Conservation (phyloP, 306 rosid genomes). For the Pyrus bretschneideri region DNA sequence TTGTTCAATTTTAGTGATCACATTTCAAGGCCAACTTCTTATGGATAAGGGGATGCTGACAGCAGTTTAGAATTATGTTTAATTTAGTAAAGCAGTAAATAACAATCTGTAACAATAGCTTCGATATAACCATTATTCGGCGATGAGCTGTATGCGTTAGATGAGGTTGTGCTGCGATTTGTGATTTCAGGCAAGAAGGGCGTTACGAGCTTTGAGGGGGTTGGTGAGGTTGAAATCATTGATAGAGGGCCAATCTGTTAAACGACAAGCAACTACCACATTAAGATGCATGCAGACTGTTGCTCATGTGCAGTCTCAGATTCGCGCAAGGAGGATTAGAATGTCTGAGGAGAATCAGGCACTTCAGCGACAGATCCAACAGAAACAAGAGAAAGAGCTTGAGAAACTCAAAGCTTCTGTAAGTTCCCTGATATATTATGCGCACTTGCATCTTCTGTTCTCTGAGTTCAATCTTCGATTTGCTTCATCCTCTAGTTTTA, state of each 20-base stretch:
- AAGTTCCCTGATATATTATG: conserved; percentile 18
- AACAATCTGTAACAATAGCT: not conserved
- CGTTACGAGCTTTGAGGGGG: conserved; percentile 65
- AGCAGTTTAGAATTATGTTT: conserved; percentile 9
- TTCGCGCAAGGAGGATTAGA: conserved; percentile 64
- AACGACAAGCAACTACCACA: conserved; percentile 69
- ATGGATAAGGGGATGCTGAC: not conserved
- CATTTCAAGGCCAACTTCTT: too few species aligned
- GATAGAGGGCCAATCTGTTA: conserved; percentile 70
- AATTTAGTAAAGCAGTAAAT: not conserved
- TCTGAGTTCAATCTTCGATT: not conserved
- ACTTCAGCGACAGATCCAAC: conserved; percentile 59
- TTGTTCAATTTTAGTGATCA: not conserved
- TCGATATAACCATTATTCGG: not conserved
- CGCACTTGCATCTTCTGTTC: not conserved
- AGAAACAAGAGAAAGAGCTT: conserved; percentile 56
- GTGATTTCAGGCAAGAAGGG: conserved; percentile 65
- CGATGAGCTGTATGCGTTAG: not conserved
- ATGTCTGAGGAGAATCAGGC: conserved; percentile 84
- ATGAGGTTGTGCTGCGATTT: not conserved
- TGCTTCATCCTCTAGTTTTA: not conserved
- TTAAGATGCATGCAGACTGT: conserved; percentile 91
- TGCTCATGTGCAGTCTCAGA: conserved; percentile 67
- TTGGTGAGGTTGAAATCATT: conserved; percentile 72
- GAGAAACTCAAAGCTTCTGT: conserved; percentile 56